phyloP scores from a whole-genome alignment of 257 asterid species.

The Striga asiatica region DNA sequence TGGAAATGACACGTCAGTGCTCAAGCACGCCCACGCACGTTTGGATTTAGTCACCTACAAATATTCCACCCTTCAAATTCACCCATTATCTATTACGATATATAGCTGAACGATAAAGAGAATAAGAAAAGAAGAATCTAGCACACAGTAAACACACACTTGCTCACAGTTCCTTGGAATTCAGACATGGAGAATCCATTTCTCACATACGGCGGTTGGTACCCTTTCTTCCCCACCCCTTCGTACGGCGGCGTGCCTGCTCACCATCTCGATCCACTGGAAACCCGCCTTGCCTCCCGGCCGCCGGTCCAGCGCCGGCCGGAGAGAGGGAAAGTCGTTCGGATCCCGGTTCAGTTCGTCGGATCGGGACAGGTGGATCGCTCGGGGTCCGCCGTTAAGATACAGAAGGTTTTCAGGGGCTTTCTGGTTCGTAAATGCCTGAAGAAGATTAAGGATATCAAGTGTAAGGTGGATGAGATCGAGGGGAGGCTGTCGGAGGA shows the following conservation, averaged over 20 bases:
- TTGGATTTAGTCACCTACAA: too few species aligned
- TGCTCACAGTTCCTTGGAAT: neutral
- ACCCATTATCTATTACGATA: neutral
- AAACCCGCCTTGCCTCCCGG: too few species aligned
- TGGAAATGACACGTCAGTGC: too few species aligned
- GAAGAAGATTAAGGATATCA: too few species aligned
- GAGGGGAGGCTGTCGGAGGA: too few species aligned
- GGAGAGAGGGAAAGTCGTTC: slow-evolving; percentile 29
- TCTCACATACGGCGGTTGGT: slow-evolving; percentile 25
- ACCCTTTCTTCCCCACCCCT: neutral
- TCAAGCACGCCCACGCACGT: too few species aligned
- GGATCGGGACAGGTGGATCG: slow-evolving; percentile 27
- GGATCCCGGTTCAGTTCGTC: slow-evolving; percentile 52
- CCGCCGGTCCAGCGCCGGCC: neutral
- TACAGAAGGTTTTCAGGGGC: slow-evolving; percentile 75
- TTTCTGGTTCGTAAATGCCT: slow-evolving; percentile 44
- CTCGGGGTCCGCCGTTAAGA: slow-evolving; percentile 38
- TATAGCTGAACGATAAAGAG: too few species aligned
- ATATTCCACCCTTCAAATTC: neutral
- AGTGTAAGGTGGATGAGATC: too few species aligned
- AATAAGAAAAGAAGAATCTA: neutral
- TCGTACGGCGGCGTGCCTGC: slow-evolving; percentile 21
- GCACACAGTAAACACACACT: too few species aligned
- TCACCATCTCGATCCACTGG: slow-evolving; percentile 7
- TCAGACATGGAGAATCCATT: slow-evolving; percentile 31